Base-by-base conservation (phyloP, 768 basidiomycete species). In the Kwoniella shandongensis region DNA sequence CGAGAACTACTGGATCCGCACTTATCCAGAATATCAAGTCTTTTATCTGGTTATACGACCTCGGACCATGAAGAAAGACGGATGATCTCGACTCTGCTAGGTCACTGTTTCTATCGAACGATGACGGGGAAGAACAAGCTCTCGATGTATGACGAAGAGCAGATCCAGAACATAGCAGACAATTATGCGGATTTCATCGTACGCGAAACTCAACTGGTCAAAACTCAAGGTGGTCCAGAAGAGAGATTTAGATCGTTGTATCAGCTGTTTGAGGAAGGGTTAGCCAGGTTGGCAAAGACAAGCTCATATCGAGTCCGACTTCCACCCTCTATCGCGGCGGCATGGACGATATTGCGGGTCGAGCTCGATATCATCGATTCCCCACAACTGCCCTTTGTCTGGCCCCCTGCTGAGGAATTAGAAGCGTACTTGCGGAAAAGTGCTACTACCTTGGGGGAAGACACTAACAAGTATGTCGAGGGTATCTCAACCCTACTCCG, bases 261-360 rank as follows among this genome's bases (percentile, higher is more conserved):
- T 6, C 6, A 13, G 7, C 32, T 6, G 6, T 29, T 47, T 20
- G 54, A 55, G 40, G 23, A 18, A 13, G 29, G 32, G 4, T 18
- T 55, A 18, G 25, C 32, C n/a, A 38, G 45, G 22, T 29, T 25
- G 25, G 26, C 26, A 3, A 47, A 41, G 12, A n/a, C 23, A 5
- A 38, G 36, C 39, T 13, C 13, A 13, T 32, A 13, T 32, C 32
- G 32, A 32, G n/a, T n/a, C n/a, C n/a, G n/a, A 32, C 32, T 54
- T 1, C 26, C 45, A 1, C 35, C 46, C 3, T 25, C 52, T 11
- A 44, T 65, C 27, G 44, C 52, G 29, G 54, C 54, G 11, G 60
- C 55, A 2, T 69, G 66, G 66, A 53, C 60, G 13, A 40, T 63
- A 4, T 30, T 65, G 22, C 51, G 55, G 12, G 18, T 22, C 8